Percentiles rank a stretch among this genome's conserved stretches.
These are phyloP conservation scores for Quercus parvula DNA, from an alignment of 306 rosid species.

Conservation along the genomic window DNA sequence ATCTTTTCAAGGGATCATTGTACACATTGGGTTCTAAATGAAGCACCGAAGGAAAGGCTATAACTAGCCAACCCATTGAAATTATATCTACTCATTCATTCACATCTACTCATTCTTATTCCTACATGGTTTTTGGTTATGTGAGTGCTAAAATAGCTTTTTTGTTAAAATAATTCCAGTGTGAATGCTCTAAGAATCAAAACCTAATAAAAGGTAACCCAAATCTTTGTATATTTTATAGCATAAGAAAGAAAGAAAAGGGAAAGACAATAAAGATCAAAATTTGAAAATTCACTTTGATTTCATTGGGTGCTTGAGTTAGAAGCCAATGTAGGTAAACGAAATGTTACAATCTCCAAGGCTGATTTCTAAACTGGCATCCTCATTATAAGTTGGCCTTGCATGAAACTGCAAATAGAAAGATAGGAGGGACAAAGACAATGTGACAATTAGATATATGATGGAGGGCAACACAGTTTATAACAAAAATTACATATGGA, in stretches of 20 bases:
- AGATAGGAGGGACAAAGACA: too few species aligned
- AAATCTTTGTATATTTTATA: not conserved
- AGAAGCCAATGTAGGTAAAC: not conserved
- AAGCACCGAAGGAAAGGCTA: too few species aligned
- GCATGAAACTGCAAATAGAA: conserved; percentile 40
- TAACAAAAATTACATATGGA: not conserved
- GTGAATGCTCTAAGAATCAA: too few species aligned
- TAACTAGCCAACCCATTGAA: too few species aligned
- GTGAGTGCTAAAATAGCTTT: too few species aligned
- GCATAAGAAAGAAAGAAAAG: not conserved
- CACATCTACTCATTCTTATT: too few species aligned
- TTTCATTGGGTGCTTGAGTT: not conserved
- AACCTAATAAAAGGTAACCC: not conserved
- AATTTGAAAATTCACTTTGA: not conserved
- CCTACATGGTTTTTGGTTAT: too few species aligned
- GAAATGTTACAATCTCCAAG: not conserved
- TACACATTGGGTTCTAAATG: too few species aligned
- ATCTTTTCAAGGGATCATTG: too few species aligned
- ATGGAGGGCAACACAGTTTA: not conserved
- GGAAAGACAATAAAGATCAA: not conserved
- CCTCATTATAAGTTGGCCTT: conserved; percentile 60
- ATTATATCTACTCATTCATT: too few species aligned
- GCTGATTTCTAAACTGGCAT: conserved; percentile 41
- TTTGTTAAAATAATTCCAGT: too few species aligned
- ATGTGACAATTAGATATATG: not conserved